phyloP scores from a whole-genome alignment of 75 land plant species.

The Ceratopteris richardii region DNA sequence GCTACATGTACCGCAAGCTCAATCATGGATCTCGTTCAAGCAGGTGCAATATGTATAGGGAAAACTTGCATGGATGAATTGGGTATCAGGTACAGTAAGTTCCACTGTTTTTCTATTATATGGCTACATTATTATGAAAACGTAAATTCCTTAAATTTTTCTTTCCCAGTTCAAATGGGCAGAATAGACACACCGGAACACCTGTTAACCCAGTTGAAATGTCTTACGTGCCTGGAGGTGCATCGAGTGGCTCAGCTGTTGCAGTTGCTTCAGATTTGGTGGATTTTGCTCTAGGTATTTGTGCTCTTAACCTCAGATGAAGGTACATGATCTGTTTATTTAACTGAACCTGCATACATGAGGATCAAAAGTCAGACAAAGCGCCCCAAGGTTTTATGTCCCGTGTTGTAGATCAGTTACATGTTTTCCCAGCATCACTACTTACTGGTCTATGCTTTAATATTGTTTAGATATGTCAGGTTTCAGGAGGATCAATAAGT shows the following conservation, averaged over 20 bases:
- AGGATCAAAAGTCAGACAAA: no score
- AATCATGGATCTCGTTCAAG: constrained; percentile 46
- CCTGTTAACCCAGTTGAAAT: constrained; percentile 70
- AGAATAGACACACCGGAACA: constrained; percentile 72
- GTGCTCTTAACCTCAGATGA: not conserved
- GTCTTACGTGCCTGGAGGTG: constrained; percentile 77
- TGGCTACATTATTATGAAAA: no score
- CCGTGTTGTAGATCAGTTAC: no score
- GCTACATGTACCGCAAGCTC: constrained; percentile 56
- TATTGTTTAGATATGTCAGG: not conserved
- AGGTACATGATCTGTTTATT: not conserved
- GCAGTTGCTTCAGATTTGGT: constrained; percentile 65
- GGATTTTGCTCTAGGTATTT: constrained; percentile 68
- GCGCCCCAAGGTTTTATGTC: no score
- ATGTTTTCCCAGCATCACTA: no score
- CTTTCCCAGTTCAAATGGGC: constrained; percentile 65
- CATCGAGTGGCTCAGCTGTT: constrained; percentile 89
- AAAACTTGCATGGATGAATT: constrained; percentile 87
- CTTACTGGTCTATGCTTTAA: not conserved
- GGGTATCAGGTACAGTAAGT: constrained; percentile 39
- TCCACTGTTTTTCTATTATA: no score
- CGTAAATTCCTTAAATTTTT: not conserved
- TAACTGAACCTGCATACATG: no score
- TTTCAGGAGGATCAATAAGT: no score
- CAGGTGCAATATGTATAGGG: constrained; percentile 85